phyloP scores from a whole-genome alignment of 2,329 filamentous ascomycete genomes.

The Zasmidium cellare region DNA sequence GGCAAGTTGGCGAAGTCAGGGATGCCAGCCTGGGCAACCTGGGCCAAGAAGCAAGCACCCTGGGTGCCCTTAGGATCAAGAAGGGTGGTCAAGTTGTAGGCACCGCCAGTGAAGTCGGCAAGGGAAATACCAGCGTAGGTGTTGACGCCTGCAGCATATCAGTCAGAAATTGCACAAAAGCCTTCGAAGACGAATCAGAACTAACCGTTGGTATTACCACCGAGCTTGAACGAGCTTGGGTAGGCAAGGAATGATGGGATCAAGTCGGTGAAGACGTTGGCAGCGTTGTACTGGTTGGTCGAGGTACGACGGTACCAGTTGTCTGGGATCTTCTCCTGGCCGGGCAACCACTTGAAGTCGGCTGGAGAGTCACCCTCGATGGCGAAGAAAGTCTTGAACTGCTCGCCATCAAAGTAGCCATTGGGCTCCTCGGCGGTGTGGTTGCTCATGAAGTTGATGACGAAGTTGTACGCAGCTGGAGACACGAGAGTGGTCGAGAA shows the following conservation, averaged over 20 bases:
- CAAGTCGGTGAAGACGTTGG: constrained; percentile 18
- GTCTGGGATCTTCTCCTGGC: constrained; percentile 25
- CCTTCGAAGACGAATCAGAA: too few species aligned
- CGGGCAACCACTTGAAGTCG: constrained; percentile 17
- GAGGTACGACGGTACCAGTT: constrained; percentile 24
- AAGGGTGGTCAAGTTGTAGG: constrained; percentile 39
- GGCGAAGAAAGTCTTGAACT: constrained; percentile 27
- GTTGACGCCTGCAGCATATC: too few species aligned
- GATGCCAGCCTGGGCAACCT: constrained; percentile 10
- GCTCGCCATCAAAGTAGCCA: constrained; percentile 25
- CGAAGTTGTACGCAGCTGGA: constrained; percentile 29
- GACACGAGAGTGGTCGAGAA: constrained; percentile 26
- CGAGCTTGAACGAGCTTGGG: constrained; percentile 24
- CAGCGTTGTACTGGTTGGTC: constrained; percentile 18
- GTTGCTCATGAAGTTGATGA: constrained; percentile 30
- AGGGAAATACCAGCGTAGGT: constrained; percentile 37
- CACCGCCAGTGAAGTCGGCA: constrained; percentile 40
- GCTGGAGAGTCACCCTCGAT: constrained; percentile 16
- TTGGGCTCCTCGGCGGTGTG: constrained; percentile 23
- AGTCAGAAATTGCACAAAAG: too few species aligned
- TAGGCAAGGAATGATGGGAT: constrained; percentile 12
- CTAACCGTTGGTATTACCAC: constrained; percentile 36
- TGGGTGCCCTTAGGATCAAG: constrained; percentile 5
- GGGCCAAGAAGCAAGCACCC: constrained; percentile 13
- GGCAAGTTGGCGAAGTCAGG: constrained; percentile 25